Percentiles rank a stretch among this genome's conserved stretches.
Evolutionary conservation across 805 yeast genomes (phyloP).

Genomic region (Wickerhamomyces pijperi): DNA sequence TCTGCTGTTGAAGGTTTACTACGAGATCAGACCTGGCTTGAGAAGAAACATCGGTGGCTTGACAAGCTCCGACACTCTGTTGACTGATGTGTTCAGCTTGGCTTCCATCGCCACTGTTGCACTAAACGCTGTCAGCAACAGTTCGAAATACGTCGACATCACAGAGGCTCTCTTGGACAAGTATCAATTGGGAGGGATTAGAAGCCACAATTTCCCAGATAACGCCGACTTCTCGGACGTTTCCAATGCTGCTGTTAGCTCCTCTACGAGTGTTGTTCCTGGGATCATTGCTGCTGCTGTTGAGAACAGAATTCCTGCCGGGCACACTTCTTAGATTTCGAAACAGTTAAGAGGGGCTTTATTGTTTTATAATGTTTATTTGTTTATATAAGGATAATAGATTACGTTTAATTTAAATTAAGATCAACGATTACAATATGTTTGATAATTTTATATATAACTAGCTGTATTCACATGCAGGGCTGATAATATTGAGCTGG

Average conservation of each 20-base stretch:
- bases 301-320: neutral
- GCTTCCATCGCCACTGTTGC: constrained; percentile 21
- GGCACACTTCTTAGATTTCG: neutral
- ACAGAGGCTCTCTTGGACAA: constrained; percentile 6
- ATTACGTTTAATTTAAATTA: too few species aligned
- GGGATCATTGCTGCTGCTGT: neutral
- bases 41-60: constrained; percentile 14
- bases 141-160: neutral
- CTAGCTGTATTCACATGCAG: too few species aligned
- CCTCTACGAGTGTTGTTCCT: neutral
- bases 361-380: too few species aligned
- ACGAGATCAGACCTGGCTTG: constrained; percentile 19
- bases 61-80: constrained; percentile 14
- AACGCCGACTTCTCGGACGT: neutral
- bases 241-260: neutral
- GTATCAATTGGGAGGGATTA: constrained; percentile 5
- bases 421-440: too few species aligned
- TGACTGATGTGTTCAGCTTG: constrained; percentile 20
- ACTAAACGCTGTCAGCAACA: constrained; percentile 12
- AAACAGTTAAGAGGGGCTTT: too few species aligned
- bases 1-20: constrained; percentile 22
- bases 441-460: too few species aligned
- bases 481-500: too few species aligned
- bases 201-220: constrained; percentile 4
- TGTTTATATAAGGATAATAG: too few species aligned